These are phyloP conservation scores for Breynia disticha DNA, from an alignment of 441 rosid species.

Conservation along the genomic window DNA sequence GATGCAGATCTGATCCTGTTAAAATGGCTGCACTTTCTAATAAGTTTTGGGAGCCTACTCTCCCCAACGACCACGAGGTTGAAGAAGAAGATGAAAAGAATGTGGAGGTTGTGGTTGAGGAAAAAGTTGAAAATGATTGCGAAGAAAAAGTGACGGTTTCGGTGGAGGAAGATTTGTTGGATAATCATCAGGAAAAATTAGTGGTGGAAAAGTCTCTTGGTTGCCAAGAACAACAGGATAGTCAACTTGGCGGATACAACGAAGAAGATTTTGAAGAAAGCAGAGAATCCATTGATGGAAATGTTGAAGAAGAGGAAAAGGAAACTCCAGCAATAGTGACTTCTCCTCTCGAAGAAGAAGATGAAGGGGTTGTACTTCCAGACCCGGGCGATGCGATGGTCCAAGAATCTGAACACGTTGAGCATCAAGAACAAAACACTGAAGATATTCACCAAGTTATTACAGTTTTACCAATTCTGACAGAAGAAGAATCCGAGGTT, in stretches of 20 bases:
- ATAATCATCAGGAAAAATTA: slow-evolving; percentile 22
- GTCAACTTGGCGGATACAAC: too few species aligned
- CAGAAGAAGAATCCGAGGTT: not conserved
- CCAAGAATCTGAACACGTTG: not conserved
- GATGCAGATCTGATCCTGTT: slow-evolving; percentile 94
- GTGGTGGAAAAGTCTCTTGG: slow-evolving; percentile 8
- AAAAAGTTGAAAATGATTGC: slow-evolving; percentile 3
- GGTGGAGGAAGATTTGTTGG: slow-evolving; percentile 12
- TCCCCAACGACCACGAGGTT: slow-evolving; percentile 16
- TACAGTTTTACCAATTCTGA: not conserved
- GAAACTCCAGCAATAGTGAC: too few species aligned
- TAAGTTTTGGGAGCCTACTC: slow-evolving; percentile 45
- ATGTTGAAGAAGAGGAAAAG: too few species aligned
- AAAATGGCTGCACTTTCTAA: slow-evolving; percentile 78
- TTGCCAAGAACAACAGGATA: slow-evolving; percentile 14
- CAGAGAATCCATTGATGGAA: too few species aligned
- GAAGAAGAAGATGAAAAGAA: slow-evolving; percentile 11
- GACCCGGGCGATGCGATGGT: not conserved
- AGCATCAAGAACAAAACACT: slow-evolving; percentile 9
- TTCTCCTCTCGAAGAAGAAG: too few species aligned
- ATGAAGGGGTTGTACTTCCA: too few species aligned
- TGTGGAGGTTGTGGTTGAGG: not conserved
- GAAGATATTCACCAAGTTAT: not conserved
- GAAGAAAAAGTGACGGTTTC: slow-evolving; percentile 4
- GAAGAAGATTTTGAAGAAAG: too few species aligned